Evolutionary conservation across 495 filamentous ascomycete species (phyloP).

Genomic region (Hypoxylon crocopeplum): DNA sequence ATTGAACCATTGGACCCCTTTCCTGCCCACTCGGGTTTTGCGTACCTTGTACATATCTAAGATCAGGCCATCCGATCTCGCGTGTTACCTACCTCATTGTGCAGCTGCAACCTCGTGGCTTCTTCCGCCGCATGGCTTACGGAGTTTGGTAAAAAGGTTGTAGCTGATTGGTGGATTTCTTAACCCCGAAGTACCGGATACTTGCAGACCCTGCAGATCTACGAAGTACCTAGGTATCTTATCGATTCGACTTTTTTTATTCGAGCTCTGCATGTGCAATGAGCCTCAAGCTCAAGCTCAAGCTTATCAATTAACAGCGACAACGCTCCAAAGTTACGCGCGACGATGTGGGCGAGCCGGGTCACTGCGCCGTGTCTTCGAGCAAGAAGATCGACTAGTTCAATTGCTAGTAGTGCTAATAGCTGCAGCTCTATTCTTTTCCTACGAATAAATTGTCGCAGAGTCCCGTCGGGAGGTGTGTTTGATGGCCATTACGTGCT

Average conservation of each 20-base stretch:
- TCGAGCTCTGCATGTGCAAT: not conserved
- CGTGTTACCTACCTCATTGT: conserved; percentile 19
- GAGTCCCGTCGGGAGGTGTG: conserved; percentile 26
- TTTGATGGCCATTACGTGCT: not conserved
- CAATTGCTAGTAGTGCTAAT: conserved; percentile 6
- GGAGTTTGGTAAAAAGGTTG: not conserved
- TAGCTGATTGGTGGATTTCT: not conserved
- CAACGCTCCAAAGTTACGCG: conserved; percentile 5
- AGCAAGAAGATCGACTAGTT: conserved; percentile 9
- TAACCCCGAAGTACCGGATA: conserved; percentile 2
- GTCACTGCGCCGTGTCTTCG: conserved; percentile 25
- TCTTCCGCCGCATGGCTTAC: not conserved
- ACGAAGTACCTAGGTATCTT: no score
- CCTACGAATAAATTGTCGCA: conserved; percentile 15
- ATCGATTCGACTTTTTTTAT: no score
- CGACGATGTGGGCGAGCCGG: conserved; percentile 37
- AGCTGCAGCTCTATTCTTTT: not conserved
- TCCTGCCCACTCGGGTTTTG: no score
- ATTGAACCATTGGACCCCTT: no score
- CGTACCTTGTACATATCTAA: not conserved
- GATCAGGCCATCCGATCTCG: not conserved
- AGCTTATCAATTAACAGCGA: not conserved
- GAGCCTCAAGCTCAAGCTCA: conserved; percentile 6
- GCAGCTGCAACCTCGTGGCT: conserved; percentile 12
- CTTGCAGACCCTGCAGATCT: conserved; percentile 13